phyloP scores from a whole-genome alignment of 2,329 filamentous ascomycete genomes.

The Apiospora hydei region DNA sequence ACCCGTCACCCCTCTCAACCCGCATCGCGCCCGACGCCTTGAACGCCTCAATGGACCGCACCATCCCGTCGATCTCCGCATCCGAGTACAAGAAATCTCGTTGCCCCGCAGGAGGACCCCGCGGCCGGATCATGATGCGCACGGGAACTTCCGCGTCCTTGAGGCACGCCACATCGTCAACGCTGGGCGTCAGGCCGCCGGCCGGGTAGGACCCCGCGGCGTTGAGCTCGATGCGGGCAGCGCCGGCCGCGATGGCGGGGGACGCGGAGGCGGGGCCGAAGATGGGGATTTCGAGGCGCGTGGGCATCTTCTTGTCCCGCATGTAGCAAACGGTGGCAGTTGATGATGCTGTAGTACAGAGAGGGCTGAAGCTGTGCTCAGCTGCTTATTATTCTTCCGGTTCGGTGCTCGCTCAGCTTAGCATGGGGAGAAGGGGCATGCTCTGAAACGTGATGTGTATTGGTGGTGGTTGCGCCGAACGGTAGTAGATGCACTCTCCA shows the following conservation, averaged over 20 bases:
- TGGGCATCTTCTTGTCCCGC: background rate
- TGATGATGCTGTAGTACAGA: background rate
- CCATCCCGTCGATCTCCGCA: constrained; percentile 54
- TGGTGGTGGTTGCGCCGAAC: background rate
- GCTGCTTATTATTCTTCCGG: background rate
- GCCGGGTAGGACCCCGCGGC: constrained; percentile 55
- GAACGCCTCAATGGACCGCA: constrained; percentile 46
- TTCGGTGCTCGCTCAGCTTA: background rate
- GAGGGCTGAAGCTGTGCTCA: too few relatives aligned
- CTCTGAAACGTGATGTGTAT: background rate
- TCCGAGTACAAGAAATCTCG: constrained; percentile 57
- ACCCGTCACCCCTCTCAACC: constrained; percentile 56
- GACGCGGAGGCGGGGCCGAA: constrained; percentile 54
- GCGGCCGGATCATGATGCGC: constrained; percentile 64
- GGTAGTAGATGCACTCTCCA: background rate
- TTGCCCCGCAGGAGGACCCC: constrained; percentile 40
- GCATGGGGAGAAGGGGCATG: background rate
- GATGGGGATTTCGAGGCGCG: constrained; percentile 59
- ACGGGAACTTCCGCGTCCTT: constrained; percentile 48
- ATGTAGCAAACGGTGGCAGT: background rate
- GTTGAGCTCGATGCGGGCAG: constrained; percentile 62
- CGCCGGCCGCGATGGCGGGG: constrained; percentile 51
- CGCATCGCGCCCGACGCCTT: constrained; percentile 47
- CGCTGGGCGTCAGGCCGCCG: constrained; percentile 60
- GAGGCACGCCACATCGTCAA: constrained; percentile 45